A percentile compares a stretch with the other conserved stretches of the same genome.
Evolutionary conservation across 768 basidiomycete genomes (phyloP).

Genomic region (Mycena rosella): DNA sequence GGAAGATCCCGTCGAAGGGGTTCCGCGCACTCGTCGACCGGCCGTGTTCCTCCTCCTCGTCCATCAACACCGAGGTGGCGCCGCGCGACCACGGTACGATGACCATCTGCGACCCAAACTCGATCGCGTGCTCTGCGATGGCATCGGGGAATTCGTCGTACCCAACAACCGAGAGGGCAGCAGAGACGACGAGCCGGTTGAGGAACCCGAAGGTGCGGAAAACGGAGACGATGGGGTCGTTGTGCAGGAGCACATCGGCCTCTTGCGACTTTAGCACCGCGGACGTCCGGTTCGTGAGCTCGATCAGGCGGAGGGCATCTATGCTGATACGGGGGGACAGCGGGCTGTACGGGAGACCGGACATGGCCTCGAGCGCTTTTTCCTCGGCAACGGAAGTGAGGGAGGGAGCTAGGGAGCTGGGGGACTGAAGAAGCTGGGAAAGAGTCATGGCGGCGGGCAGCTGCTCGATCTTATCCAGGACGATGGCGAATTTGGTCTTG

Average conservation of each 20-base stretch:
- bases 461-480: constrained; percentile 87
- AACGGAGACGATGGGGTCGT: constrained; percentile 79
- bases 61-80: constrained; percentile 43
- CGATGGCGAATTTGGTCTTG: constrained; percentile 75
- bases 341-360: neutral
- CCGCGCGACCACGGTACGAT: constrained; percentile 87
- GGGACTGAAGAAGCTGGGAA: constrained; percentile 74
- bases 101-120: constrained; percentile 76
- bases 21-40: constrained; percentile 52
- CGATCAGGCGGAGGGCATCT: constrained; percentile 89
- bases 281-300: constrained; percentile 90
- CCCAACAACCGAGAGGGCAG: constrained; percentile 82
- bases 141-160: constrained; percentile 77
- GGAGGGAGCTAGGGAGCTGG: constrained; percentile 21
- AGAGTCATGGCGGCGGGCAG: constrained; percentile 87
- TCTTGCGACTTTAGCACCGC: constrained; percentile 87
- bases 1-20: constrained; percentile 87
- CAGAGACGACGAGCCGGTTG: constrained; percentile 73
- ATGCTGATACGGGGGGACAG: constrained; percentile 56
- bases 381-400: constrained; percentile 39
- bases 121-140: constrained; percentile 71
- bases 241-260: constrained; percentile 74
- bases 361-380: constrained; percentile 45
- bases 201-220: constrained; percentile 85
- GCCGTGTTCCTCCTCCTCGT: constrained; percentile 43